Evolutionary conservation across 352 stramenopile genomes (phyloP), one percentile per base, ranked within the genome.

Genomic region (Thraustochytrium sp.): DNA sequence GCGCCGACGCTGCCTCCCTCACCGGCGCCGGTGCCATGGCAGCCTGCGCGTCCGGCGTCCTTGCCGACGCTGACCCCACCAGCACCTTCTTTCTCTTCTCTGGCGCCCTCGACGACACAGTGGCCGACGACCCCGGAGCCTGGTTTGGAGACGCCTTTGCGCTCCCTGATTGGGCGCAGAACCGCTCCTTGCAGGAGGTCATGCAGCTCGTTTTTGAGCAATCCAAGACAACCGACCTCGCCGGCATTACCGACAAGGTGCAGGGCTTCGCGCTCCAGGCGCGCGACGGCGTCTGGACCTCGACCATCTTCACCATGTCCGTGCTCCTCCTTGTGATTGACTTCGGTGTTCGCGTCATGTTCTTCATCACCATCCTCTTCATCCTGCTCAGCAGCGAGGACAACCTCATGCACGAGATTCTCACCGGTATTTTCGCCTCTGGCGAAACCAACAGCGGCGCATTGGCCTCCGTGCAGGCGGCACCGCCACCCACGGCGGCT

Each of bases 331-430:
- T 80, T n/a, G 53, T 80, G 44, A 64, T 80, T 23, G 68, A 80
- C 51, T 80, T 80, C 42, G 68, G 68, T 18, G 42, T 80, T 3
- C 48, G 68, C 34, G 44, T 80, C 46, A 51, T 42, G 31, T 80
- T 80, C 13, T 80, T 80, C 26, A 4, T 80, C 51, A 80, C 68
- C 5, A 80, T 80, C 51, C 4, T n/a, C 26, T 80, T 80, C 26
- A 80, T 80, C 53, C 8, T 80, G 1, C 68, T 80, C 68, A 80
- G 68, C 38, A 55, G 34, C 26, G 36, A 80, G 51, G 68, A 80
- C 31, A 80, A 80, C 49, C 68, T 80, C 44, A 61, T 80, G 68
- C 68, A 80, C 44, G 44, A 80, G 34, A 29, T 80, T 21, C 68
- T 80, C 23, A 80, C 68, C 38, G 68, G 68, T 23, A 46, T 80